Base-by-base conservation (phyloP, 2,329 filamentous ascomycete genomes). In the Epichloe festucae region DNA sequence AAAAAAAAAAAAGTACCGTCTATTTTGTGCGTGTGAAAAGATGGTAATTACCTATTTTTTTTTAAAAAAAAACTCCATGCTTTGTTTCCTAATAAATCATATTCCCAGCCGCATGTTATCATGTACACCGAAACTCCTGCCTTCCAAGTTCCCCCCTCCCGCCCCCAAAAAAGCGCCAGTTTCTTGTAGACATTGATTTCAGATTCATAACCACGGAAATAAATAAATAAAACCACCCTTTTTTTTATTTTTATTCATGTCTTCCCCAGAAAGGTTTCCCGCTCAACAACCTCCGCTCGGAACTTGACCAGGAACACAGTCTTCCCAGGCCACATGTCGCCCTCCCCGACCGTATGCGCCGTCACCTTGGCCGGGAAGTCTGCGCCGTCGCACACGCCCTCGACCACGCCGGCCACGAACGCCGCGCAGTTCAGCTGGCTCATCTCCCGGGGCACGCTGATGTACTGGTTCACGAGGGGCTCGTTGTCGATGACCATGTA, bases 401-500 rank as follows among this genome's bases (percentile, higher is more conserved):
- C 93, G 52, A 98, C 84, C 56, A 98, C 86, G 17, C 93, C 93
- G 1, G 93, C 93, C 19, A 95, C 89, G 65, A 87, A 98, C 10
- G 93, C 93, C 17, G 91, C 93, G 69, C 91, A 96, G 68, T 96
- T 97, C 63, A 98, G 76, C 77, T 93, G 87, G 69, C 80, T 89
- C 87, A 98, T 95, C 70, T 98, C 93, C 63, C 85, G 85, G 15
- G 93, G 93, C 50, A 97, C 85, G 61, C 83, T 89, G 64, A 98
- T 86, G 71, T 93, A 97, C 56, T 85, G 84, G 69, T 96, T 97
- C 40, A 97, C 91, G 48, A 97, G 76, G 93, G 93, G 93, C 66
- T 97, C 93, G 70, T 98, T 97, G 71, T 98, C 93, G 61, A 90
- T 88, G 61, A 98, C 93, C 91, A 98, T 97, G 75, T 97, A 98